Base-by-base conservation (phyloP, 2,329 filamentous ascomycete species). In the Sporothrix mexicana region DNA sequence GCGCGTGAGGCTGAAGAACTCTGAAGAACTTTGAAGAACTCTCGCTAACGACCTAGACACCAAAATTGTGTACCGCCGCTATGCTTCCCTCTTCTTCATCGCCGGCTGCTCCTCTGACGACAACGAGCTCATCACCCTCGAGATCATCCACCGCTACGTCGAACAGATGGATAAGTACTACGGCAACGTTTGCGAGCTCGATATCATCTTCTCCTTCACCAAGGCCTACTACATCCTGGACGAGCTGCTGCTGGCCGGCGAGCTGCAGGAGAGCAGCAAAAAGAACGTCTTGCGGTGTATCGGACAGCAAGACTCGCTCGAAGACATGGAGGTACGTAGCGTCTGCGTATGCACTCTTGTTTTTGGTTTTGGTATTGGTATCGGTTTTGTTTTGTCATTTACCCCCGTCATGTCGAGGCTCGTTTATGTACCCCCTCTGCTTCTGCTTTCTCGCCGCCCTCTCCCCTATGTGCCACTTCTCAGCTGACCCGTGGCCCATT, bases 161-260 rank as follows among this genome's bases (percentile, higher is more conserved):
- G 96, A 99, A 84, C 96, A 99, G 85, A 99, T 99, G 96, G 96
- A 99, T 88, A 99, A 99, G 83, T 99, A 99, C 86, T 99, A 98
- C 83, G 96, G 96, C 83, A 99, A 99, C 82, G 96, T 99, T 74
- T 99, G 96, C 90, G 96, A 99, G 85, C 89, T 99, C 76, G 95
- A 98, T 82, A 98, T 98, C 84, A 99, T 99, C 82, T 99, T 99
- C 89, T 98, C 97, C 82, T 99, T 99, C 83, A 97, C 97, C 78
- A 99, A 99, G 84, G 96, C 96, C 74, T 99, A 99, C 84, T 99
- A 98, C 84, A 99, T 99, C 77, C 90, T 99, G 64, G 96, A 99
- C 81, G 96, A 99, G 84, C 88, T 99, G 75, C 87, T 99, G 76
- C 87, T 99, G 77, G 96, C 96, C 6, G 96, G 96, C 74, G 96